Base-by-base conservation (phyloP, 2,329 filamentous ascomycete species). In the Sarocladium brachiariae region DNA sequence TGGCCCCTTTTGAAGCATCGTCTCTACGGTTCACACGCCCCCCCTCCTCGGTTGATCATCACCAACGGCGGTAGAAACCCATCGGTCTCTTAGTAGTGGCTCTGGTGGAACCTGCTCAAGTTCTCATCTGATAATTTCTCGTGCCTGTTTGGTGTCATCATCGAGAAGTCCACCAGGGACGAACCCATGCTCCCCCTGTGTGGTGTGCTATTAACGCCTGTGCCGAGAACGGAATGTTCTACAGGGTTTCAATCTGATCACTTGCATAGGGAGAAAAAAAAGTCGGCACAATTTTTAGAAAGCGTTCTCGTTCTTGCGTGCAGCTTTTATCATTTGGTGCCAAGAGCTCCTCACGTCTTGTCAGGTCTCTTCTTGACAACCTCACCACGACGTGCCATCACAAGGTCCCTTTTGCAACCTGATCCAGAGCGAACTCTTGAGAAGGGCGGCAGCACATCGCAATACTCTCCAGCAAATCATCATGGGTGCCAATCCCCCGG, bases 61-160 rank as follows among this genome's bases (percentile, higher is more conserved):
- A 3, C 19, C 37, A 16, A 16, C 37, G 37, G 37, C 34, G 16
- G 11, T 37, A 8, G 14, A 37, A 13, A 13, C 27, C 13, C 13
- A 7, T 30, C 13, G 7, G 27, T 30, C n/a, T n/a, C n/a, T n/a
- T n/a, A n/a, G n/a, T n/a, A n/a, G n/a, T n/a, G n/a, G n/a, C n/a
- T n/a, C n/a, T n/a, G n/a, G 27, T 30, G 27, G 27, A 13, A 30
- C 33, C n/a, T n/a, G 10, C 37, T 21, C 37, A 4, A 23, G 39
- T 25, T 47, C 11, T 25, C 25, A 47, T 47, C 43, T 47, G 43
- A 47, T 47, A 47, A 47, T 47, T 47, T 33, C 27, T 18, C 25
- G 33, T n/a, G 14, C 33, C 6, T 19, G 8, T 21, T 8, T 19
- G 37, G 14, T 18, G 23, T 39, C 37, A 39, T 39, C 37, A 14